phyloP scores from a whole-genome alignment of 2,329 filamentous ascomycete genomes.

The Exophiala sideris region DNA sequence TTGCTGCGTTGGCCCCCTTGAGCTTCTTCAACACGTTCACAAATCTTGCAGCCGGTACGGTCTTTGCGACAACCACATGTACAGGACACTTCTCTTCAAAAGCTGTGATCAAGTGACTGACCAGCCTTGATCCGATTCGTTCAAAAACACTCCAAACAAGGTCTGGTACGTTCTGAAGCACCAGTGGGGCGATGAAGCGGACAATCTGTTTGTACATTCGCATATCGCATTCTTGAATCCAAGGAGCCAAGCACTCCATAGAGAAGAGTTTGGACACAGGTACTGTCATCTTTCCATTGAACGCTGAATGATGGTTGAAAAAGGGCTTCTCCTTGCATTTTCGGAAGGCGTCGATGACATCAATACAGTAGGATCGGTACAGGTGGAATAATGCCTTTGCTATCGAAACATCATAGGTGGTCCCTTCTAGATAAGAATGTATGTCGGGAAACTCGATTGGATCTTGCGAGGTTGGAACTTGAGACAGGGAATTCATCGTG shows the following conservation, averaged over 20 bases:
- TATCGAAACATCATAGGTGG: slow-evolving; percentile 78
- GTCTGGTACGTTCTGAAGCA: slow-evolving; percentile 85
- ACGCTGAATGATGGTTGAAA: slow-evolving; percentile 89
- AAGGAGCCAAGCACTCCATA: slow-evolving; percentile 74
- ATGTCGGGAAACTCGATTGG: slow-evolving; percentile 84
- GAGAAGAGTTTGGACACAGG: slow-evolving; percentile 91
- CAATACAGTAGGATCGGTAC: slow-evolving; percentile 93
- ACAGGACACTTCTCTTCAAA: slow-evolving; percentile 80
- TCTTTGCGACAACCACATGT: slow-evolving; percentile 82
- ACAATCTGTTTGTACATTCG: slow-evolving; percentile 97
- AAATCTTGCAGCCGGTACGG: slow-evolving; percentile 85
- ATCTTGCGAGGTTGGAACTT: slow-evolving; percentile 60
- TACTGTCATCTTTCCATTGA: slow-evolving; percentile 93
- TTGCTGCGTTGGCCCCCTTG: slow-evolving; percentile 85
- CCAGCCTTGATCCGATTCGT: slow-evolving; percentile 78
- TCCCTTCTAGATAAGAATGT: slow-evolving; percentile 61
- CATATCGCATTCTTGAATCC: slow-evolving; percentile 96
- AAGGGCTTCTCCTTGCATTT: slow-evolving; percentile 97
- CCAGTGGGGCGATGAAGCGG: slow-evolving; percentile 81
- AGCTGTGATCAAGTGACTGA: slow-evolving; percentile 75
- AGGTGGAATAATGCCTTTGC: slow-evolving; percentile 81
- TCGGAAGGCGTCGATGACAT: slow-evolving; percentile 88
- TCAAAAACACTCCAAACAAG: slow-evolving; percentile 81
- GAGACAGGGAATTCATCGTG: slow-evolving; percentile 22
- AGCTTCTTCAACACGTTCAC: slow-evolving; percentile 80